These are phyloP conservation scores for Chlorella sp. DNA, from an alignment of 139 green algal genomes.

Conservation along the genomic window DNA sequence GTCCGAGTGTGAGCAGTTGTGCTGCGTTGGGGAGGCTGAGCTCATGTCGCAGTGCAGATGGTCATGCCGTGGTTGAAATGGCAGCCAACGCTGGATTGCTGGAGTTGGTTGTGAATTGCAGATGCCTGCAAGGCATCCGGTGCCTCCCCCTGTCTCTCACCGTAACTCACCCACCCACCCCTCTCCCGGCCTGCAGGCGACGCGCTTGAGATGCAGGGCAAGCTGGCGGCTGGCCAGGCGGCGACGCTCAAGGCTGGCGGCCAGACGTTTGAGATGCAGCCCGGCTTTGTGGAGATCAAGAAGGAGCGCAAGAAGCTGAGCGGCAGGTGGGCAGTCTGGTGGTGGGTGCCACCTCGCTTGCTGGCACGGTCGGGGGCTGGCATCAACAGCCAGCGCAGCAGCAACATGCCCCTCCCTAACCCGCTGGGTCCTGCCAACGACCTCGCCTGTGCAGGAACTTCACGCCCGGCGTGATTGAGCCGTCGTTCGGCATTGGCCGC, in stretches of 20 bases:
- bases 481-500: constrained; percentile 98
- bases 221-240: constrained; percentile 56
- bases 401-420: too few species aligned
- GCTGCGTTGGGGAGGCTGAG: too few species aligned
- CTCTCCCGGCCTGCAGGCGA: not conserved
- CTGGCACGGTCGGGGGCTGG: too few species aligned
- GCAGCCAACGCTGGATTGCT: too few species aligned
- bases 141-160: not conserved
- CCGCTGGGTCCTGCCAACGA: too few species aligned
- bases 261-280: constrained; percentile 49
- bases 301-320: constrained; percentile 77
- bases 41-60: too few species aligned
- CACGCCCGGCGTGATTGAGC: constrained; percentile 97
- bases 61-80: too few species aligned
- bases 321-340: constrained; percentile 56
- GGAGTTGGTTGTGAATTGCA: too few species aligned
- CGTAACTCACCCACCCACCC: not conserved
- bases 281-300: constrained; percentile 79
- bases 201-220: constrained; percentile 57
- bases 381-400: too few species aligned
- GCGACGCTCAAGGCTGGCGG: constrained; percentile 40
- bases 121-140: too few species aligned
- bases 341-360: too few species aligned
- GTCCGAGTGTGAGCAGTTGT: constrained; percentile 20
- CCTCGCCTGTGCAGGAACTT: constrained; percentile 84